These are phyloP conservation scores for Astragalus membranaceus DNA, from an alignment of 306 rosid species.

Conservation along the genomic window DNA sequence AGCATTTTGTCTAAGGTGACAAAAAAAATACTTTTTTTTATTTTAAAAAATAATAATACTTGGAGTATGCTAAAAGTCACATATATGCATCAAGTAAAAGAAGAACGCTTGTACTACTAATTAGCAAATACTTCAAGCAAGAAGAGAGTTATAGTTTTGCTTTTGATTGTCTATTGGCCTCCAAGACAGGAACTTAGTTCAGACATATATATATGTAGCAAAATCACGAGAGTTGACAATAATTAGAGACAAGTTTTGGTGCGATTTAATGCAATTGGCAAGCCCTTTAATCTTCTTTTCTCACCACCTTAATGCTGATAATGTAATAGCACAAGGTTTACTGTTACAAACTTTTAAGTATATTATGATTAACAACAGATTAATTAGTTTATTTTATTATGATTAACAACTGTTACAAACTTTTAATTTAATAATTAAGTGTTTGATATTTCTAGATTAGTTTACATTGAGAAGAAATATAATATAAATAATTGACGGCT, in stretches of 20 bases:
- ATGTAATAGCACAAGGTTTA: neutral
- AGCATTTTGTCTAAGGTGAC: too few relatives aligned
- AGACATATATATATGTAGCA: slow-evolving; percentile 3
- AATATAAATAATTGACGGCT: neutral
- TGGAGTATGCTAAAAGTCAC: neutral
- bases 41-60: too few relatives aligned
- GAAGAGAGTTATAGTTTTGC: slow-evolving; percentile 6
- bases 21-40: too few relatives aligned
- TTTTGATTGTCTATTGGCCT: slow-evolving; percentile 3
- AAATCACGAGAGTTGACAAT: neutral
- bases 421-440: neutral
- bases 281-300: neutral
- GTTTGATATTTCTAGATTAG: neutral
- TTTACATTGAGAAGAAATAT: neutral
- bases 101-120: neutral
- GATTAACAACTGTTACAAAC: too few relatives aligned
- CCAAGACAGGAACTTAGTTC: slow-evolving; percentile 1
- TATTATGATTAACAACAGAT: neutral
- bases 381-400: too few relatives aligned
- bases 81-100: neutral
- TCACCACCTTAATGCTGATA: neutral
- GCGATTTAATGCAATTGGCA: neutral
- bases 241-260: neutral
- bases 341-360: too few relatives aligned
- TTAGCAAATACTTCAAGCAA: neutral